Evolutionary conservation across 1,139 yeast species (phyloP).

Genomic region (Martiniozyma asiatica): DNA sequence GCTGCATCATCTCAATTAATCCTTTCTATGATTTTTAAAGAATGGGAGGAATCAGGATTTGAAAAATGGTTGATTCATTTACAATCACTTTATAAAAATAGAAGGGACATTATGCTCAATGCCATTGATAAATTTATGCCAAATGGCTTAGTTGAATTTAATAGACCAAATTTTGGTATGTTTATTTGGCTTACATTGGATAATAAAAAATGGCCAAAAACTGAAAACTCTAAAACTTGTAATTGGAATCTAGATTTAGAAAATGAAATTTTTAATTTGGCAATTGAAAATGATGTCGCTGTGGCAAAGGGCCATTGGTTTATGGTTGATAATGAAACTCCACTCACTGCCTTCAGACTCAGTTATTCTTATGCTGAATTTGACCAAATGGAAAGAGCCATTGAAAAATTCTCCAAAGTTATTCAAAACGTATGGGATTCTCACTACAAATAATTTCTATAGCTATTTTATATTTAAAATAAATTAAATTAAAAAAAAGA

Average conservation of each 20-base stretch:
- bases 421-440: slow-evolving; percentile 10
- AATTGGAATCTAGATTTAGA: slow-evolving; percentile 35
- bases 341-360: slow-evolving; percentile 41
- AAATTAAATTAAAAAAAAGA: too few relatives aligned
- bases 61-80: slow-evolving; percentile 72
- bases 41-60: slow-evolving; percentile 62
- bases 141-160: slow-evolving; percentile 29
- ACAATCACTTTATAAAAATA: slow-evolving; percentile 57
- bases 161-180: slow-evolving; percentile 48
- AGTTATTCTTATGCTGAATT: slow-evolving; percentile 47
- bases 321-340: slow-evolving; percentile 27
- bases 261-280: slow-evolving; percentile 30
- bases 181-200: slow-evolving; percentile 39
- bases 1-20: slow-evolving; percentile 36
- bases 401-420: slow-evolving; percentile 18
- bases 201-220: slow-evolving; percentile 35
- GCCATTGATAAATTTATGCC: slow-evolving; percentile 34
- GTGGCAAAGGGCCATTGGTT: slow-evolving; percentile 51
- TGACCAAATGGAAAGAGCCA: slow-evolving; percentile 30
- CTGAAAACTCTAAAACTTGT: slow-evolving; percentile 15
- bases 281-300: slow-evolving; percentile 33
- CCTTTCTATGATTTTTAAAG: slow-evolving; percentile 26
- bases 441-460: slow-evolving; percentile 6
- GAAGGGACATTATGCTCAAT: slow-evolving; percentile 46
- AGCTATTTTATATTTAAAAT: too few relatives aligned